phyloP scores from a whole-genome alignment of 148 eudicot species.

The Euryodendron excelsum region DNA sequence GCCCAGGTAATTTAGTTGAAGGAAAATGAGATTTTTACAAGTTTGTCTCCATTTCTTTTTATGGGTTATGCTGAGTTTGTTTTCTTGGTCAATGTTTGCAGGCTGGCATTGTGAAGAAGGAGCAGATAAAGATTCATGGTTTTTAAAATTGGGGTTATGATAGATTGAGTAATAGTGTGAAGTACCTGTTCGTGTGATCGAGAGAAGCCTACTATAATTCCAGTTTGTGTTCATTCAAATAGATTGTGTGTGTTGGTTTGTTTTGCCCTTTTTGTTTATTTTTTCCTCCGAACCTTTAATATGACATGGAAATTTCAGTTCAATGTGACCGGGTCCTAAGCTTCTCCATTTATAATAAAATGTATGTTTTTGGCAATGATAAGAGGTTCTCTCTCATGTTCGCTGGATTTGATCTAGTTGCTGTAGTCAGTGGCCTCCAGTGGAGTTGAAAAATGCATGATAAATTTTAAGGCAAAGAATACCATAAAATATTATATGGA shows the following conservation, averaged over 20 bases:
- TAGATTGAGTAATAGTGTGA: not conserved
- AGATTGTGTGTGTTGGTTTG: not conserved
- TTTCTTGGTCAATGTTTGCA: not conserved
- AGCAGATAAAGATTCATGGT: conserved; percentile 87
- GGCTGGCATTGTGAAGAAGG: conserved; percentile 65
- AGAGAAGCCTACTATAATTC: not conserved
- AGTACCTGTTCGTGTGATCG: too few relatives aligned
- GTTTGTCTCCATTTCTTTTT: not conserved
- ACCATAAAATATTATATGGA: too few relatives aligned
- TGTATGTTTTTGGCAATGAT: too few relatives aligned
- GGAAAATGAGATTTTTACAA: too few relatives aligned
- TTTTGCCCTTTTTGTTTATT: not conserved
- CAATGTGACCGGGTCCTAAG: not conserved
- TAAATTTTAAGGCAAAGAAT: too few relatives aligned
- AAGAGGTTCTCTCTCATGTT: too few relatives aligned
- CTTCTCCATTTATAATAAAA: conserved; percentile 1
- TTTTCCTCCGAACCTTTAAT: not conserved
- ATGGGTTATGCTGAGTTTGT: not conserved
- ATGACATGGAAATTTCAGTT: conserved; percentile 7
- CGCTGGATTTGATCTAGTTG: too few relatives aligned
- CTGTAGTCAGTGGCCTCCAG: too few relatives aligned
- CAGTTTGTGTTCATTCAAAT: not conserved
- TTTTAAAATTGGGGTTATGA: conserved; percentile 29
- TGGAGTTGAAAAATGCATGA: too few relatives aligned
- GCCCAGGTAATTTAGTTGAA: conserved; percentile 22